Base-by-base conservation (phyloP, 768 basidiomycete genomes). In the Amyloporia xantha region DNA sequence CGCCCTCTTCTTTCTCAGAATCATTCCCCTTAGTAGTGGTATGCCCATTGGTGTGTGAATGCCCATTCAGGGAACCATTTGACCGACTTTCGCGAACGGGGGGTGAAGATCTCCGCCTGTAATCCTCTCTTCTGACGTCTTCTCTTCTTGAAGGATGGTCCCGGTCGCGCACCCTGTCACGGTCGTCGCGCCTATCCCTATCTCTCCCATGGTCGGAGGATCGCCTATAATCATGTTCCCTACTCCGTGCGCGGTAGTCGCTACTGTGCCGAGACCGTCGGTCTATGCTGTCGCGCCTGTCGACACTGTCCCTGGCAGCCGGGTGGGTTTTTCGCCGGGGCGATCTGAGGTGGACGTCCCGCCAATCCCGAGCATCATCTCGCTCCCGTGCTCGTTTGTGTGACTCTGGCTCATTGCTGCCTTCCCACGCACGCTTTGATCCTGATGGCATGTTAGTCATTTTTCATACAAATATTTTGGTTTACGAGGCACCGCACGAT, bases 381-480 rank as follows among this genome's bases (percentile, higher is more conserved):
- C 70, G 68, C 48, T 58, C 76, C 53, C 78, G 73, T 39, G 71
- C 70, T 56, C 82, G 73, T 65, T 86, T 86, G 60, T 76, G 58
- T 39, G 66, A 54, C 42, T 70, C 67, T 47, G 56, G 73, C 60
- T 60, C 68, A 62, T 72, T 70, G 52, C 57, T 61, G 52, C 76
- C 82, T 60, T 86, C 84, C 81, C 79, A 79, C 55, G 82, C 69
- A 67, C 86, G 84, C 82, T 89, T 89, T 66, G 76, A 73, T 75
- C 86, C 86, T 88, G 86, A 76, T 74, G 82, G 72, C 64, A 80
- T 68, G 78, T 90, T 86, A 88, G 86, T 81, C 84, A 88, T 76
- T 54, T 78, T 60, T 63, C 58, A 55, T 39, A 26, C 47, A 52
- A 54, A 50, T 59, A 75, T 68, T 76, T 56, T 75, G 76, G 74